A percentile compares a stretch with the other conserved stretches of the same genome.
Evolutionary conservation across 2,329 filamentous ascomycete species (phyloP).

Genomic region (Sclerotinia nivalis): DNA sequence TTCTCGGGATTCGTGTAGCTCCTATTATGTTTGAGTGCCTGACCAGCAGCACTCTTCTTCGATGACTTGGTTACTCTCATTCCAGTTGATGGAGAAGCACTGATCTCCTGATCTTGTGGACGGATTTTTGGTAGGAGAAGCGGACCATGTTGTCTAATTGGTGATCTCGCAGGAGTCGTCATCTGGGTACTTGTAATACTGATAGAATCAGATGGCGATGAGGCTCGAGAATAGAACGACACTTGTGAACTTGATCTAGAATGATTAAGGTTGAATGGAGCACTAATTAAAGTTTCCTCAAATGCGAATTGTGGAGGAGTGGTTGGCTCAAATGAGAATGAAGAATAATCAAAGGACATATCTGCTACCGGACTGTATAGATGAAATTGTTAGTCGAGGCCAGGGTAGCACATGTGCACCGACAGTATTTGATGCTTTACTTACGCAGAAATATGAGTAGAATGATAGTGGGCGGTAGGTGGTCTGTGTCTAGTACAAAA

Average conservation of each 20-base stretch:
- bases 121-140: constrained; percentile 83
- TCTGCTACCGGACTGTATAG: constrained; percentile 57
- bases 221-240: constrained; percentile 64
- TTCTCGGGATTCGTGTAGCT: constrained; percentile 64
- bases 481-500: constrained; percentile 32
- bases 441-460: constrained; percentile 31
- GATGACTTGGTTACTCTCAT: constrained; percentile 56
- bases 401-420: neutral
- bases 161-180: constrained; percentile 70
- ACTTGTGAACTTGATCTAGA: constrained; percentile 43
- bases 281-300: constrained; percentile 57
- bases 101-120: constrained; percentile 76
- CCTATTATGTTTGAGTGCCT: constrained; percentile 50
- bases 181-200: constrained; percentile 68
- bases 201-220: constrained; percentile 49
- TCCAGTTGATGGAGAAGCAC: constrained; percentile 49
- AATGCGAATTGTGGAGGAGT: constrained; percentile 56
- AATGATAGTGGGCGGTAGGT: constrained; percentile 22
- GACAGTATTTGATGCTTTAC: constrained; percentile 20
- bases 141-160: constrained; percentile 76
- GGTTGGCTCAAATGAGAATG: constrained; percentile 54
- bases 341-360: constrained; percentile 60
- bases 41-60: constrained; percentile 33
- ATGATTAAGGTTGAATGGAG: constrained; percentile 48
- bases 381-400: constrained; percentile 27